Conservation (phyloP, 2,329 filamentous ascomycete species). For the Calonectria pauciramosa region DNA sequence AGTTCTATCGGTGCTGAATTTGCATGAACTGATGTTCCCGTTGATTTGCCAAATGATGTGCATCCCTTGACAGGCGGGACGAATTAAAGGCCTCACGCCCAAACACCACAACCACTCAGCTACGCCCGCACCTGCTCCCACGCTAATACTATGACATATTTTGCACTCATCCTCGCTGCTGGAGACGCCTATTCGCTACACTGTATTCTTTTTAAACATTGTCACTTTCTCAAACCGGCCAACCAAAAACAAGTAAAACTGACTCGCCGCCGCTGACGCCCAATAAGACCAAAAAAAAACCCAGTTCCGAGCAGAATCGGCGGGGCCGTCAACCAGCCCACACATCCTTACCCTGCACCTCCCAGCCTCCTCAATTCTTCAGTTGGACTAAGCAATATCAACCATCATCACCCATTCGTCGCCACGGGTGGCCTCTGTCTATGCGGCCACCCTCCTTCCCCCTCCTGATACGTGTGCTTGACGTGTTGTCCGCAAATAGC, state of each 20-base stretch:
- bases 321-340: not conserved
- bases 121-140: not conserved
- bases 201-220: not conserved
- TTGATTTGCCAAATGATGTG: not conserved
- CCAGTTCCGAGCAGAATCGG: not conserved
- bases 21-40: conserved; percentile 1
- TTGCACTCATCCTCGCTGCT: no score
- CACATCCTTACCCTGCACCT: conserved; percentile 35
- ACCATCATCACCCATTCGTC: conserved; percentile 35
- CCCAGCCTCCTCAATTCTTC: conserved; percentile 44
- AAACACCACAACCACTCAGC: not conserved
- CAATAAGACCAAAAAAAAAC: not conserved
- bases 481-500: not conserved
- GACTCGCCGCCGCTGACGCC: not conserved
- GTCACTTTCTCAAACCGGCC: not conserved
- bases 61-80: not conserved
- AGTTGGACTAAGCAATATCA: conserved; percentile 12
- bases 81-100: not conserved
- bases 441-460: conserved; percentile 40
- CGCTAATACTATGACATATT: not conserved
- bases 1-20: not conserved
- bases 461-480: conserved; percentile 29
- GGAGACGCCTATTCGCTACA: not conserved
- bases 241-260: not conserved
- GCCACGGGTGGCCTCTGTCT: conserved; percentile 41